Evolutionary conservation across 345 rosid genomes (phyloP).

Genomic region (Heritiera fomes): DNA sequence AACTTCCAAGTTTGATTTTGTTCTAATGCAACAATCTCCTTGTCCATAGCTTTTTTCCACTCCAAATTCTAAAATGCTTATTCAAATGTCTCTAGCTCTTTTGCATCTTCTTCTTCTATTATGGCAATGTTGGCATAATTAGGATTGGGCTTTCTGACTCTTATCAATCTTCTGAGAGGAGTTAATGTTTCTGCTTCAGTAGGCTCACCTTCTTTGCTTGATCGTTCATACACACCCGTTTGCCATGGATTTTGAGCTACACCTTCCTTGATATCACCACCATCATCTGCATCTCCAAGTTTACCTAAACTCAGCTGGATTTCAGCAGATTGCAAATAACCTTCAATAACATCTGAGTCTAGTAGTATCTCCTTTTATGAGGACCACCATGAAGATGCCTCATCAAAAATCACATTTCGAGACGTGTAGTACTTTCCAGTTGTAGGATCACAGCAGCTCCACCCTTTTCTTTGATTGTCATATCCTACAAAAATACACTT

Average conservation of each 20-base stretch:
- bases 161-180: not conserved
- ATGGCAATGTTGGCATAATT: not conserved
- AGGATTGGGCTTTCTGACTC: not conserved
- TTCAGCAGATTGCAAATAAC: no score
- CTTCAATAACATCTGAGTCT: no score
- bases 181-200: not conserved
- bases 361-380: not conserved
- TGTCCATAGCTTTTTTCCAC: not conserved
- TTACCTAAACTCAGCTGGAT: not conserved
- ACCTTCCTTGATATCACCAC: not conserved
- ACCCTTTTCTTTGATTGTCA: no score
- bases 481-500: no score
- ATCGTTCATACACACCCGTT: not conserved
- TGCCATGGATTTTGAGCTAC: not conserved
- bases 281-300: not conserved
- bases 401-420: not conserved
- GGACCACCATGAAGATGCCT: not conserved
- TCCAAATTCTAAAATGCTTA: not conserved
- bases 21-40: not conserved
- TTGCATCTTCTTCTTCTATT: not conserved
- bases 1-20: not conserved
- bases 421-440: no score
- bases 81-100: not conserved
- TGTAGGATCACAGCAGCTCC: no score
- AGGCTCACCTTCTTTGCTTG: not conserved